phyloP scores from a whole-genome alignment of 1,284 basidiomycete genomes.

The Exobasidium cylindrosporum region DNA sequence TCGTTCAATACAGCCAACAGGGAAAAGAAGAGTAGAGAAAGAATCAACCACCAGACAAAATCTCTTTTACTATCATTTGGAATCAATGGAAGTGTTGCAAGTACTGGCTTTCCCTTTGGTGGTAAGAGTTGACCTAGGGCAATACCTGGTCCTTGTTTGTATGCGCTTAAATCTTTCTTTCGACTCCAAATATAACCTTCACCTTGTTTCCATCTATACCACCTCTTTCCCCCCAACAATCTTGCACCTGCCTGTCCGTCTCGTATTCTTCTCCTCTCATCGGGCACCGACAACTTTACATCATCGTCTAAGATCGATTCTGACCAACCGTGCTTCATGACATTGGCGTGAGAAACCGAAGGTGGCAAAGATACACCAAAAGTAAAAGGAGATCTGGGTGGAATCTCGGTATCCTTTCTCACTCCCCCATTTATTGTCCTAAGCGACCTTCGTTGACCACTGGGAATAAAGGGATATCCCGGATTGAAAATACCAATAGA shows the following conservation, averaged over 20 bases:
- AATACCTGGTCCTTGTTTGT: slow-evolving; percentile 11
- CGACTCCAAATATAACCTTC: slow-evolving; percentile 13
- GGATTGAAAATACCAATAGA: slow-evolving; percentile 7
- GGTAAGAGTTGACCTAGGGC: slow-evolving; percentile 13
- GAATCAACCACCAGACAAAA: not conserved
- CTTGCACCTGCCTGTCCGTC: not conserved
- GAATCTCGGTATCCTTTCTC: not conserved
- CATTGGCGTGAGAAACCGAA: not conserved
- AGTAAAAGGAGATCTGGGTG: not conserved
- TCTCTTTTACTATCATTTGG: slow-evolving; percentile 15
- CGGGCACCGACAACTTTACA: slow-evolving; percentile 10
- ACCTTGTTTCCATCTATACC: slow-evolving; percentile 14
- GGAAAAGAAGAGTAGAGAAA: not conserved
- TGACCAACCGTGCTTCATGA: slow-evolving; percentile 13
- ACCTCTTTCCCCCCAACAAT: slow-evolving; percentile 8
- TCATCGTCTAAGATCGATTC: slow-evolving; percentile 15
- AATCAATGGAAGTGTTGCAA: slow-evolving; percentile 5
- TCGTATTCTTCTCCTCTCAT: slow-evolving; percentile 9
- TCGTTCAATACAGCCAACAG: not conserved
- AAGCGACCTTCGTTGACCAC: not conserved
- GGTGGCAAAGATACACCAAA: not conserved
- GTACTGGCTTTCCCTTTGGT: not conserved
- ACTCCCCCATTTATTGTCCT: not conserved
- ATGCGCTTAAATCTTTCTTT: slow-evolving; percentile 8
- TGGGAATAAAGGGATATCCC: slow-evolving; percentile 6